phyloP scores from a whole-genome alignment of 345 rosid species.

The Cardiospermum halicacabum region DNA sequence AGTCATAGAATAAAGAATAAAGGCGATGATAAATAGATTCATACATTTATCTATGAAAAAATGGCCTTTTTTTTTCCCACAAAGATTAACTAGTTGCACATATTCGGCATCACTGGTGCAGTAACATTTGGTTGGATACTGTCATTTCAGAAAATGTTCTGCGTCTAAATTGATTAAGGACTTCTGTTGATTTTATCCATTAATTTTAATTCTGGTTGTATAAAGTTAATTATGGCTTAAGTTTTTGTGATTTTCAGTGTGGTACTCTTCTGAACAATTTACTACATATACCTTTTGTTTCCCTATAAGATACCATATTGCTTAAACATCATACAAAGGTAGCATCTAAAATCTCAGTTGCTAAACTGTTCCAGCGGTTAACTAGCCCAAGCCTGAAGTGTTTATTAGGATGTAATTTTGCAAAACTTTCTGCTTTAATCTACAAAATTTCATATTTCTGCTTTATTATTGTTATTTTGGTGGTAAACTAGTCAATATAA shows the following conservation, averaged over 20 bases:
- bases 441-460: not conserved
- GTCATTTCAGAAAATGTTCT: not conserved
- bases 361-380: too few species aligned
- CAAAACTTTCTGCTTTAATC: not conserved
- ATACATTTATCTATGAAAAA: not conserved
- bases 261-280: not conserved
- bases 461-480: not conserved
- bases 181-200: not conserved
- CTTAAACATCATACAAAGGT: not conserved
- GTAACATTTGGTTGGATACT: not conserved
- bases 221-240: not conserved
- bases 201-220: not conserved
- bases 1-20: not conserved
- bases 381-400: not conserved
- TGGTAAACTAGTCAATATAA: not conserved
- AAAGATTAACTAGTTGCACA: not conserved
- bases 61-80: not conserved
- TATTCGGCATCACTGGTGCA: not conserved
- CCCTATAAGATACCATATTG: not conserved
- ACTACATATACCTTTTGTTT: not conserved
- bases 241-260: not conserved
- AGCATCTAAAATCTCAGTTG: not conserved
- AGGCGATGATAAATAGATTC: not conserved
- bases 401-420: not conserved
- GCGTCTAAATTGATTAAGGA: not conserved